Conservation (phyloP, 2,329 filamentous ascomycete species). For the Pseudogymnoascus destructans region DNA sequence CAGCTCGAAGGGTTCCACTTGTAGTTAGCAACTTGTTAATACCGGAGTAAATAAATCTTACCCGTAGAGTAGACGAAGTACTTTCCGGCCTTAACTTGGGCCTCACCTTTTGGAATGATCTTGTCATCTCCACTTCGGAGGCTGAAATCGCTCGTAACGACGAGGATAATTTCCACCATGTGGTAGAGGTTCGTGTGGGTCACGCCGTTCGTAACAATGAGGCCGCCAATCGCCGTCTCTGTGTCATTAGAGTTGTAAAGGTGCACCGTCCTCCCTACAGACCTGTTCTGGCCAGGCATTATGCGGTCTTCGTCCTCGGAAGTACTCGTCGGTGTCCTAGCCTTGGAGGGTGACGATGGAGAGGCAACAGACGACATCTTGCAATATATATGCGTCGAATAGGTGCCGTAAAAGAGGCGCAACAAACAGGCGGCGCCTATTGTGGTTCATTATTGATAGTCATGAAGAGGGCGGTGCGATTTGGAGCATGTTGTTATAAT, state of each 20-base stretch:
- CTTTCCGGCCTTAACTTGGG: background rate
- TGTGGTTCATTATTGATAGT: background rate
- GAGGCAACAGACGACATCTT: background rate
- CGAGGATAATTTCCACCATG: conserved; percentile 21
- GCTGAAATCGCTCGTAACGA: background rate
- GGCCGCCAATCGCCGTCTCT: conserved; percentile 7
- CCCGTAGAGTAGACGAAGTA: background rate
- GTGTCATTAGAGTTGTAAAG: background rate
- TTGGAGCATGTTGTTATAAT: background rate
- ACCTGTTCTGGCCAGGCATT: background rate
- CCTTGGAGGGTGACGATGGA: background rate
- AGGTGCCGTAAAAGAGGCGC: background rate
- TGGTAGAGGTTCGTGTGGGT: conserved; percentile 20
- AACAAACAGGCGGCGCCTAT: background rate
- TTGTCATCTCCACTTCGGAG: background rate
- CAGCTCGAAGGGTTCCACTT: background rate
- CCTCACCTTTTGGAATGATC: background rate
- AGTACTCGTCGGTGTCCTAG: background rate
- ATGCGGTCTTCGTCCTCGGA: background rate
- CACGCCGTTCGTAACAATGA: conserved; percentile 18
- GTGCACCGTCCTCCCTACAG: background rate
- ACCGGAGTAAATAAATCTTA: background rate
- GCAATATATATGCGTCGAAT: background rate
- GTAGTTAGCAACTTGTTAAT: background rate
- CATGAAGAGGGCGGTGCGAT: background rate